phyloP scores from a whole-genome alignment of 2,329 filamentous ascomycete species.

The Incumbomyces lentus region DNA sequence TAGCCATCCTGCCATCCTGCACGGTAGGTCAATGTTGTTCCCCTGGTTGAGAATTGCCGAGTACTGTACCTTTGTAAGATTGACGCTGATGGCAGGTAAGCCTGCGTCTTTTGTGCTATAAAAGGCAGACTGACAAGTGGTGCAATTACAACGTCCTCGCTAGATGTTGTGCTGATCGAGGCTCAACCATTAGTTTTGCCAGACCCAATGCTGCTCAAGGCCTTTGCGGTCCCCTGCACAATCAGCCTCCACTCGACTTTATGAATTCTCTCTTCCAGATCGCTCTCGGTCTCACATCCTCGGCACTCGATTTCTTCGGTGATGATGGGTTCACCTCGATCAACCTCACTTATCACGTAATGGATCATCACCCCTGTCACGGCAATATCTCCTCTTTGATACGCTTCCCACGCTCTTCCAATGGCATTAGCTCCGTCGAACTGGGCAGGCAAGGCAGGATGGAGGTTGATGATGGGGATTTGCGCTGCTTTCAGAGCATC shows the following conservation, averaged over 20 bases:
- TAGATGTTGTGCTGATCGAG: too few species aligned
- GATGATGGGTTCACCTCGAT: conserved; percentile 65
- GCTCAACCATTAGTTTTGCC: not conserved
- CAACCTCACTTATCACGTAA: conserved; percentile 70
- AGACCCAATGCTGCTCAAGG: conserved; percentile 1
- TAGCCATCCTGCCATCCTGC: too few species aligned
- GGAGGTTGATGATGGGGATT: conserved; percentile 69
- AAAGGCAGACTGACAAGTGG: too few species aligned
- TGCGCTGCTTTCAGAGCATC: conserved; percentile 52
- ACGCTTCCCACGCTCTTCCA: conserved; percentile 64
- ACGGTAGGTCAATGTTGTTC: too few species aligned
- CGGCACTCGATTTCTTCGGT: conserved; percentile 57
- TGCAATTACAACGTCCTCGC: too few species aligned
- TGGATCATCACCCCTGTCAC: conserved; percentile 80
- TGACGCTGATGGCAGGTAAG: too few species aligned
- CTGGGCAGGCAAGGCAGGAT: conserved; percentile 62
- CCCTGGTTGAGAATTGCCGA: too few species aligned
- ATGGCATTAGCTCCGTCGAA: conserved; percentile 74
- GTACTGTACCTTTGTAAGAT: too few species aligned
- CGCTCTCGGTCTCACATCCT: conserved; percentile 53
- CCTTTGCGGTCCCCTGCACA: conserved; percentile 57
- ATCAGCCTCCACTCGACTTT: conserved; percentile 66
- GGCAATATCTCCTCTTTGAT: conserved; percentile 54
- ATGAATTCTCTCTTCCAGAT: conserved; percentile 65
- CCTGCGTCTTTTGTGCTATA: too few species aligned